Evolutionary conservation across 1,139 yeast species (phyloP).

Genomic region (Kodamaea derodonti): DNA sequence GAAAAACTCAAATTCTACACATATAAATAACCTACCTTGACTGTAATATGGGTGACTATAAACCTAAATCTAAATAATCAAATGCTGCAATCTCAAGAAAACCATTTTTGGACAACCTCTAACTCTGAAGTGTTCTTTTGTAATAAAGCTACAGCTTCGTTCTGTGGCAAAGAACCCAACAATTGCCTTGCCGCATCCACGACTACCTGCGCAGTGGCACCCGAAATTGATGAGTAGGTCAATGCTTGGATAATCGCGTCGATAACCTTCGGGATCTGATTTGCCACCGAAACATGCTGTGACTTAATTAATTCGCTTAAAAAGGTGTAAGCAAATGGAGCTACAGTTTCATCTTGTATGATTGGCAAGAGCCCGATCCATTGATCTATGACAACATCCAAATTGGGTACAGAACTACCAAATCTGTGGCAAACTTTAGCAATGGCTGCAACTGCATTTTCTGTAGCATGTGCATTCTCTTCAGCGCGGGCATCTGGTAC

Average conservation of each 20-base stretch:
- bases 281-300: conserved; percentile 58
- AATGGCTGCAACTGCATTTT: conserved; percentile 76
- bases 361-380: conserved; percentile 87
- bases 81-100: conserved; percentile 38
- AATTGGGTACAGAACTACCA: conserved; percentile 55
- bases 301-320: conserved; percentile 69
- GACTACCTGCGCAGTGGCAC: conserved; percentile 63
- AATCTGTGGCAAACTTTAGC: conserved; percentile 70
- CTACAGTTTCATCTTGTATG: conserved; percentile 82
- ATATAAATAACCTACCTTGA: background rate
- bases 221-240: conserved; percentile 62
- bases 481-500: conserved; percentile 86
- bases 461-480: conserved; percentile 84
- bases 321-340: conserved; percentile 80
- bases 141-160: conserved; percentile 62
- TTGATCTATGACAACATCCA: conserved; percentile 59
- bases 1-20: too few species aligned
- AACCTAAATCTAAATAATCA: conserved; percentile 1
- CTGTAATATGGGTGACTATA: background rate
- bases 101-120: conserved; percentile 62
- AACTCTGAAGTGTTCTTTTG: conserved; percentile 61
- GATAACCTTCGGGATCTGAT: conserved; percentile 61
- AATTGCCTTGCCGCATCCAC: conserved; percentile 57
- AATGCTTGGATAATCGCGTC: conserved; percentile 78
- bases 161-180: conserved; percentile 48